Conservation (phyloP, 768 basidiomycete species). For the Phylloporus arenicola region DNA sequence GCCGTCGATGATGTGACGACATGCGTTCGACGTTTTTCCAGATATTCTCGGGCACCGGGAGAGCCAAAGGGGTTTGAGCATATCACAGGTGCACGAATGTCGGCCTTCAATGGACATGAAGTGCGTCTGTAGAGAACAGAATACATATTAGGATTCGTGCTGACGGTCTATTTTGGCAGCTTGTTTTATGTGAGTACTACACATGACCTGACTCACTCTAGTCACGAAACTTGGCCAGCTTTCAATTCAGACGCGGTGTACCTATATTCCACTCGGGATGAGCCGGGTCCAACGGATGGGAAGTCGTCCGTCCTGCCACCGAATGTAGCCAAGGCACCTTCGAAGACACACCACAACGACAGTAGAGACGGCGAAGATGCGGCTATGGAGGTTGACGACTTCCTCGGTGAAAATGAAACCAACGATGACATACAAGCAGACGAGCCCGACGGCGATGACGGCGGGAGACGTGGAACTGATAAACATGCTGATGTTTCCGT, state of each 20-base stretch:
- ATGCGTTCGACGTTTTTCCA: constrained; percentile 78
- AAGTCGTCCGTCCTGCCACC: constrained; percentile 26
- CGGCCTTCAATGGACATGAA: constrained; percentile 67
- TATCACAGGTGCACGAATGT: constrained; percentile 73
- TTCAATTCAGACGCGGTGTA: constrained; percentile 71
- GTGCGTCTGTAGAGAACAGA: constrained; percentile 32
- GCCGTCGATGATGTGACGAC: constrained; percentile 51
- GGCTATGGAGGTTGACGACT: constrained; percentile 27
- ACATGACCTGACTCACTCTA: background rate
- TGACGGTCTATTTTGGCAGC: constrained; percentile 34
- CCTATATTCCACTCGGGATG: constrained; percentile 67
- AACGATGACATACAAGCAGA: constrained; percentile 22
- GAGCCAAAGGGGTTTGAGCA: constrained; percentile 46
- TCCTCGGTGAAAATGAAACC: constrained; percentile 27
- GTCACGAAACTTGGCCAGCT: constrained; percentile 37
- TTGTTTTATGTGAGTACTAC: constrained; percentile 53
- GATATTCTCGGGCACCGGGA: constrained; percentile 33
- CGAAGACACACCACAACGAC: background rate
- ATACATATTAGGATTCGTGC: background rate
- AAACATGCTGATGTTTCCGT: constrained; percentile 39
- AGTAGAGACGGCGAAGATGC: constrained; percentile 12
- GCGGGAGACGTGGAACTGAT: constrained; percentile 24
- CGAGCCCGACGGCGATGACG: constrained; percentile 30
- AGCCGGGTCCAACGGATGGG: constrained; percentile 33
- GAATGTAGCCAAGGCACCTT: constrained; percentile 10